Conservation (phyloP, 108 stramenopile genomes). For the Pseudonitzschia multiseries region DNA sequence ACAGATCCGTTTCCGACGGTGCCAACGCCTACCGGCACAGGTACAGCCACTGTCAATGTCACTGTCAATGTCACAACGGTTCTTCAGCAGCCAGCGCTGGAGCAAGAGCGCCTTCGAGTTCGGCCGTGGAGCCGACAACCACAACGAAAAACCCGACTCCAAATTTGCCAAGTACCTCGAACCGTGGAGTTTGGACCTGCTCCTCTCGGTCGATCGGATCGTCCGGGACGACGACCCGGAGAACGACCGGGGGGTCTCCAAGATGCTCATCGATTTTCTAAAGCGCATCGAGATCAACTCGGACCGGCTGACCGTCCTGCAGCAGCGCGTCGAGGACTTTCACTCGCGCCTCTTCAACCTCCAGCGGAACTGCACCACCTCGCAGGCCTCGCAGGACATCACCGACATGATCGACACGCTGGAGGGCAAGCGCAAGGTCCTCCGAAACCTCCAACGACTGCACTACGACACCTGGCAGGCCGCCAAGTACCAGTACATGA, state of each 20-base stretch:
- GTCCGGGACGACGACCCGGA: constrained; percentile 9
- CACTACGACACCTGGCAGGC: constrained; percentile 15
- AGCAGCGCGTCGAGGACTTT: neutral
- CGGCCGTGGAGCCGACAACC: neutral
- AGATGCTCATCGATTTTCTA: neutral
- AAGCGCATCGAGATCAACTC: constrained; percentile 15
- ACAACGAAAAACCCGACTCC: neutral
- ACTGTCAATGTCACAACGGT: no score
- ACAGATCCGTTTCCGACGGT: no score
- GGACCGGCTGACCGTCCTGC: neutral
- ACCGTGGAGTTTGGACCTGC: neutral
- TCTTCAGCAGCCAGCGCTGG: neutral
- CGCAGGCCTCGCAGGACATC: neutral
- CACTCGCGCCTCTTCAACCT: neutral
- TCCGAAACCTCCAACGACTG: constrained; percentile 5
- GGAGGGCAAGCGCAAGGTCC: neutral
- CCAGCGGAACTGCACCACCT: neutral
- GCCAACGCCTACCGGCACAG: no score
- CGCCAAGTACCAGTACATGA: neutral
- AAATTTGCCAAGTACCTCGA: constrained; percentile 5
- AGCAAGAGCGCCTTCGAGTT: neutral
- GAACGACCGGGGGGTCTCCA: neutral
- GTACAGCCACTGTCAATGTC: no score
- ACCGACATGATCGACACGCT: constrained; percentile 3
- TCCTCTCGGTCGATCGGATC: neutral